These are phyloP conservation scores for Rhodotorula kratochvilovae DNA, from an alignment of 768 basidiomycete genomes.

Conservation along the genomic window DNA sequence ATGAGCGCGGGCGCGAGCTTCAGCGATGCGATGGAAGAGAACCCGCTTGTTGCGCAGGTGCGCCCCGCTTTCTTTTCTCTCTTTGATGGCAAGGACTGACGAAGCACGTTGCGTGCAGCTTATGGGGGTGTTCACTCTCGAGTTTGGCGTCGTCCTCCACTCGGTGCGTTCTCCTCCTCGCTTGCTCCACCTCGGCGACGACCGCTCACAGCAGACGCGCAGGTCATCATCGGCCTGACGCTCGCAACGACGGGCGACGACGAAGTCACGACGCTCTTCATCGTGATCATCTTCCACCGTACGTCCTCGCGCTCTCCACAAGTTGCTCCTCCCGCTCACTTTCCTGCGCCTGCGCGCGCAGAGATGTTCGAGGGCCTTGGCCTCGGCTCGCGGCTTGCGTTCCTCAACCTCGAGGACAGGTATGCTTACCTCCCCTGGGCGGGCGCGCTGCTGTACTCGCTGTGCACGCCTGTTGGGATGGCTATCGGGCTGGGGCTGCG, in stretches of 20 bases:
- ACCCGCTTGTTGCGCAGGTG: no score
- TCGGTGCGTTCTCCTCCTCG: conserved; percentile 28
- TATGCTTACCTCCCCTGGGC: conserved; percentile 26
- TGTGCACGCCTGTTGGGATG: conserved; percentile 44
- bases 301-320: no score
- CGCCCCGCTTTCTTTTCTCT: no score
- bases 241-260: conserved; percentile 33
- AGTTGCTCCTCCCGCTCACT: not conserved
- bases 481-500: conserved; percentile 40
- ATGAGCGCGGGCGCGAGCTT: no score
- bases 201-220: no score
- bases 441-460: conserved; percentile 37
- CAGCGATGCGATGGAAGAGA: no score
- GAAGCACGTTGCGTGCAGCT: no score
- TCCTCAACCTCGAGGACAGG: conserved; percentile 39
- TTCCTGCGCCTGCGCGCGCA: not conserved
- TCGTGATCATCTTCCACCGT: conserved; percentile 44
- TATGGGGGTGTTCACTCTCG: conserved; percentile 43
- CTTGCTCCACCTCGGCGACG: not conserved
- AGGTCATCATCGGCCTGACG: conserved; percentile 11
- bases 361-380: conserved; percentile 39
- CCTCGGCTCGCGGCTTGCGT: conserved; percentile 44
- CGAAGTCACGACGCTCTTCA: conserved; percentile 48
- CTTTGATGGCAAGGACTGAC: no score
- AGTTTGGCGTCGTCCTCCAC: conserved; percentile 46